phyloP scores from a whole-genome alignment of 1,139 yeast genomes.

The Scheffersomyces quercinus region DNA sequence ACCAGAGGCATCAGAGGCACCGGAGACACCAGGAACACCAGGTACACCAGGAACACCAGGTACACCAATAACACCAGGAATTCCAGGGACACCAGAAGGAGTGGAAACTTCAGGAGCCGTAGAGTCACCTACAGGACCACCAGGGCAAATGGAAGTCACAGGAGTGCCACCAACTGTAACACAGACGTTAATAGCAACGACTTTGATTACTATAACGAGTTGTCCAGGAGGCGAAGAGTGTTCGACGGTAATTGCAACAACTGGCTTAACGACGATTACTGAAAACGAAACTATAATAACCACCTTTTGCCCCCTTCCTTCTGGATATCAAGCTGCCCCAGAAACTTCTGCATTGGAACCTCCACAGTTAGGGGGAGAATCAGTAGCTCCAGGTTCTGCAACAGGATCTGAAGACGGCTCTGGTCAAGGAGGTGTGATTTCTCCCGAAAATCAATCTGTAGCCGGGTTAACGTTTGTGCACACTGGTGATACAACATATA shows the following conservation, averaged over 20 bases:
- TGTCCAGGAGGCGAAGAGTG: conserved; percentile 3
- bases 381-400: too few species aligned
- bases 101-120: neutral
- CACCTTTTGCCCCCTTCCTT: conserved; percentile 16
- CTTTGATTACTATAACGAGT: conserved; percentile 20
- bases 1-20: neutral
- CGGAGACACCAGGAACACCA: neutral
- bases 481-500: too few species aligned
- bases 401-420: too few species aligned
- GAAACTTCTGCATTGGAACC: too few species aligned
- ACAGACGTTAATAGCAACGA: conserved; percentile 5
- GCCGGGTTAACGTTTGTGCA: too few species aligned
- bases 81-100: neutral
- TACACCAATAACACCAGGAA: neutral
- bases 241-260: conserved; percentile 2
- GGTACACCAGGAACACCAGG: neutral
- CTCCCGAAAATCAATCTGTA: too few species aligned
- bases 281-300: conserved; percentile 7
- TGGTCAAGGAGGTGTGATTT: too few species aligned
- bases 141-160: too few species aligned
- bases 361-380: too few species aligned
- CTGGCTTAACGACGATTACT: conserved; percentile 4
- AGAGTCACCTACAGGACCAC: neutral
- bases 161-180: too few species aligned
- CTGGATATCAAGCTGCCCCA: too few species aligned